Conservation (phyloP, 108 stramenopile species). For the Cyclotella choctawhatcheeana region DNA sequence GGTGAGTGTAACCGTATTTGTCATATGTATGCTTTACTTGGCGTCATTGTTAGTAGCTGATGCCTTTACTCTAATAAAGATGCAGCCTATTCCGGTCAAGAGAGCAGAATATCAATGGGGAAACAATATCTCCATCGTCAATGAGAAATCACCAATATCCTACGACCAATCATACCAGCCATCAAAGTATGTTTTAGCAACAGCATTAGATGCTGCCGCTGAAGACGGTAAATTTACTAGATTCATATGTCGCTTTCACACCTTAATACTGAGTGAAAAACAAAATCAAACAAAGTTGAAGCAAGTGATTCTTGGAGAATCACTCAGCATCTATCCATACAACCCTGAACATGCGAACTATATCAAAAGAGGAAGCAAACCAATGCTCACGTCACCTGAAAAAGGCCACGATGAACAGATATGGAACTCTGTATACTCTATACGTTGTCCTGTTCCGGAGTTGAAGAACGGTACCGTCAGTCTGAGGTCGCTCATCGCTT, state of each 20-base stretch:
- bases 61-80: neutral
- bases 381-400: constrained; percentile 34
- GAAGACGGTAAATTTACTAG: constrained; percentile 39
- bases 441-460: constrained; percentile 45
- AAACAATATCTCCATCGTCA: neutral
- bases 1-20: too few species aligned
- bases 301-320: constrained; percentile 47
- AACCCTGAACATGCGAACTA: constrained; percentile 47
- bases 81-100: constrained; percentile 51
- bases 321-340: constrained; percentile 44
- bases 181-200: constrained; percentile 42
- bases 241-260: constrained; percentile 51
- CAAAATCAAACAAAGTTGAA: constrained; percentile 1
- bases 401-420: constrained; percentile 46
- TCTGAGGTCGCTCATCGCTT: constrained; percentile 20
- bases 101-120: constrained; percentile 8
- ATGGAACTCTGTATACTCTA: constrained; percentile 38
- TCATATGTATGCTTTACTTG: too few species aligned
- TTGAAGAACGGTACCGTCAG: neutral
- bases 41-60: too few species aligned
- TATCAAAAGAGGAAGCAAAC: constrained; percentile 33
- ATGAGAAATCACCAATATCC: too few species aligned
- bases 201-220: constrained; percentile 47
- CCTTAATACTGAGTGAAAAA: constrained; percentile 2
- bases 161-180: neutral